Evolutionary conservation across 2,329 filamentous ascomycete species (phyloP).

Genomic region (Exophiala sideris): DNA sequence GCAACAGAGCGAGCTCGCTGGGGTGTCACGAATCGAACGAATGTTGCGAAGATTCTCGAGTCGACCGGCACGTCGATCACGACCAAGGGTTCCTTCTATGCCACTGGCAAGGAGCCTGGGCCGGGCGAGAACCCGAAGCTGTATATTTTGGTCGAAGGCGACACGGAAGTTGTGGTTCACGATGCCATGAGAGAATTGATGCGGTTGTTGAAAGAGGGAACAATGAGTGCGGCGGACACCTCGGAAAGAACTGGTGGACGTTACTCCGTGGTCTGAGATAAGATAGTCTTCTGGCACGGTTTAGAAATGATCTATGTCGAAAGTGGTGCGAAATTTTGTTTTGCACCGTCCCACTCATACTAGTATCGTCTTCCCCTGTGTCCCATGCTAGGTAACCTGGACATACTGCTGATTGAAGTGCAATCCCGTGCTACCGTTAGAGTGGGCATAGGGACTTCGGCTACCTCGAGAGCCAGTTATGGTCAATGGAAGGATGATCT

Average conservation of each 20-base stretch:
- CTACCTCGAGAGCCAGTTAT: too few relatives aligned
- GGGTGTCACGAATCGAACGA: slow-evolving; percentile 97
- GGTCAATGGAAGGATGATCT: too few relatives aligned
- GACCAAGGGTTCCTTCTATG: slow-evolving; percentile 90
- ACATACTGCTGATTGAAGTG: too few relatives aligned
- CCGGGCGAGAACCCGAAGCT: slow-evolving; percentile 80
- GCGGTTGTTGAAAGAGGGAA: slow-evolving; percentile 82
- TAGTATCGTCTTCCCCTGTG: too few relatives aligned
- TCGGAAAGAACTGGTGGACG: slow-evolving; percentile 75
- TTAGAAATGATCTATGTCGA: too few relatives aligned
- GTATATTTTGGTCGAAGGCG: slow-evolving; percentile 95
- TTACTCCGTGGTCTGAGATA: slow-evolving; percentile 72
- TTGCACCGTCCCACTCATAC: too few relatives aligned
- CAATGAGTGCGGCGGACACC: slow-evolving; percentile 82
- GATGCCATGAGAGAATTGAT: slow-evolving; percentile 89
- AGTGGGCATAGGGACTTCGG: too few relatives aligned
- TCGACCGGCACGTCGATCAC: slow-evolving; percentile 94
- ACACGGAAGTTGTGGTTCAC: slow-evolving; percentile 88
- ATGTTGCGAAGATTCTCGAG: slow-evolving; percentile 96
- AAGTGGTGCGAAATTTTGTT: too few relatives aligned
- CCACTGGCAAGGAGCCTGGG: slow-evolving; percentile 73
- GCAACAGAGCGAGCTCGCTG: slow-evolving; percentile 80
- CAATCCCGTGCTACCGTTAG: too few relatives aligned
- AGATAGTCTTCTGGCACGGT: too few relatives aligned
- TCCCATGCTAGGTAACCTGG: too few relatives aligned